Evolutionary conservation across 2,329 filamentous ascomycete species (phyloP).

Genomic region (Calcarisporium arbuscula): DNA sequence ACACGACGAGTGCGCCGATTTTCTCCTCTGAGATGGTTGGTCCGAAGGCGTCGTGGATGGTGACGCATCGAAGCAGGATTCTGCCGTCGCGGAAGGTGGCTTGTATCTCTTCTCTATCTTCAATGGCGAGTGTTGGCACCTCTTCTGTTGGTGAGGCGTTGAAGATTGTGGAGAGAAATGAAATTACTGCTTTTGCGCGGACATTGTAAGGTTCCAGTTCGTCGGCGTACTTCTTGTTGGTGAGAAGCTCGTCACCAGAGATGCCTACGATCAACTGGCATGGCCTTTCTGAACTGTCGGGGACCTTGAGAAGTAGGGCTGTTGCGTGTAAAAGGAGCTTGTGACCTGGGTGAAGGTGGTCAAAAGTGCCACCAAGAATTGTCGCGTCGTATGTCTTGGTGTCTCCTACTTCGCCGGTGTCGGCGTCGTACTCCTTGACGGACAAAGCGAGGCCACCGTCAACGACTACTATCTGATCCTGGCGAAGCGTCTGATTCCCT

Average conservation of each 20-base stretch:
- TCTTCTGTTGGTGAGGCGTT: slow-evolving; percentile 32
- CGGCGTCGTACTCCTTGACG: slow-evolving; percentile 3
- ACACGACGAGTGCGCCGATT: slow-evolving; percentile 78
- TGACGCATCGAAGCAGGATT: slow-evolving; percentile 69
- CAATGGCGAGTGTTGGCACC: slow-evolving; percentile 5
- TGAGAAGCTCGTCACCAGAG: slow-evolving; percentile 78
- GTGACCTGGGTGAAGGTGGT: slow-evolving; percentile 91
- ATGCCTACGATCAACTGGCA: slow-evolving; percentile 74
- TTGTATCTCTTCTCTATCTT: slow-evolving; percentile 24
- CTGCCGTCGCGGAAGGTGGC: slow-evolving; percentile 52
- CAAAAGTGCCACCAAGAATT: slow-evolving; percentile 88
- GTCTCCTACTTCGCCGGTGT: too few species aligned
- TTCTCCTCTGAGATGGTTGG: slow-evolving; percentile 79
- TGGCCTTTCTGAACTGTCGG: slow-evolving; percentile 28
- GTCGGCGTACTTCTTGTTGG: slow-evolving; percentile 82
- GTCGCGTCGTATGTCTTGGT: slow-evolving; percentile 36
- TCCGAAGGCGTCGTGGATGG: slow-evolving; percentile 83
- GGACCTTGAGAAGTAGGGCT: slow-evolving; percentile 59
- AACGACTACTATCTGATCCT: slow-evolving; percentile 45
- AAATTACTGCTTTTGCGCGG: slow-evolving; percentile 61
- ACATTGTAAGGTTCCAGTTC: slow-evolving; percentile 74
- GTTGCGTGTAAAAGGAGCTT: slow-evolving; percentile 93
- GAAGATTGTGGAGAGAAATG: slow-evolving; percentile 65
- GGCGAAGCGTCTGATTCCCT: slow-evolving; percentile 37
- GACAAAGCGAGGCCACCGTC: slow-evolving; percentile 45